Conservation (phyloP, 176 grass and related monocot genomes). For the Elymus sibiricus region DNA sequence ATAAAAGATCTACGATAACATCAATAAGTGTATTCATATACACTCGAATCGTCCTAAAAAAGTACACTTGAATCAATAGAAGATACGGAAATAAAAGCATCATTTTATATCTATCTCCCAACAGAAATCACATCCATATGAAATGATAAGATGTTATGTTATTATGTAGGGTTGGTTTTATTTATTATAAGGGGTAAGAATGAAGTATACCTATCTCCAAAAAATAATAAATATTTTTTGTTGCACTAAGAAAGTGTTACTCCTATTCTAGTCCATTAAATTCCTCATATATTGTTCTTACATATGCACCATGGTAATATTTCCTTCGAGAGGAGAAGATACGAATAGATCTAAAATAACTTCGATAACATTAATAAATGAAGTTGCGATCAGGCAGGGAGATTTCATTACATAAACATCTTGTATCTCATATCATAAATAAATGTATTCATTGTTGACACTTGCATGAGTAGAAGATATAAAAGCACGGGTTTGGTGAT, state of each 20-base stretch:
- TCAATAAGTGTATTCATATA: too few relatives aligned
- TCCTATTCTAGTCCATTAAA: background rate
- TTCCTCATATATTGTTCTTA: background rate
- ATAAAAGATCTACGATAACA: too few relatives aligned
- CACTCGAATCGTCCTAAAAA: too few relatives aligned
- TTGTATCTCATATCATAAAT: background rate
- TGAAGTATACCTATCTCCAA: background rate
- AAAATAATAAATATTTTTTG: background rate
- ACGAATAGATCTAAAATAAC: background rate
- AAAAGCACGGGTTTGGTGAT: too few relatives aligned
- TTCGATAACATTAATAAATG: background rate
- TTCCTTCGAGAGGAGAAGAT: background rate
- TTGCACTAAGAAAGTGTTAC: background rate
- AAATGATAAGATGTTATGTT: background rate
- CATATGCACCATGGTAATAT: background rate
- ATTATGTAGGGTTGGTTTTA: background rate
- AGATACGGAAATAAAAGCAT: too few relatives aligned
- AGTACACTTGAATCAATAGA: too few relatives aligned
- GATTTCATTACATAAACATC: background rate
- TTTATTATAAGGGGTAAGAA: background rate
- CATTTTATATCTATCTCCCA: too few relatives aligned
- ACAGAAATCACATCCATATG: too few relatives aligned
- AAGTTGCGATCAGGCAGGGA: background rate
- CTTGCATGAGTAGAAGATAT: too few relatives aligned
- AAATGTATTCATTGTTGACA: background rate